These are phyloP conservation scores for Zygoascus bituminiphila DNA, from an alignment of 805 yeast species.

Conservation along the genomic window DNA sequence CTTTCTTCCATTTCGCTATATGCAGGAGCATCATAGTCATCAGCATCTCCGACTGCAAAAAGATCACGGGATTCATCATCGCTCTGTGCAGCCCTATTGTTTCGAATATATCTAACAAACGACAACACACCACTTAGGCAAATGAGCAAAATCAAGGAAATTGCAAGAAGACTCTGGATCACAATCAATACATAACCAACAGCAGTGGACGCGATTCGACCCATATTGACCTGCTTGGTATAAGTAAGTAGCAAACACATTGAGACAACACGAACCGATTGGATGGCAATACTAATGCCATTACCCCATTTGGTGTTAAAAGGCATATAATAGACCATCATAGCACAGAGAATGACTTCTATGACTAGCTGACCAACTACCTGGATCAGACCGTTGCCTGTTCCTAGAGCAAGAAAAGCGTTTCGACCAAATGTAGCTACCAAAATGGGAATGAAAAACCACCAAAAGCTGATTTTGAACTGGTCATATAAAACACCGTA, in stretches of 20 bases:
- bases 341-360: conserved; percentile 20
- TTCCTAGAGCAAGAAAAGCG: conserved; percentile 28
- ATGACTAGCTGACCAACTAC: conserved; percentile 28
- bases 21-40: background rate
- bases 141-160: conserved; percentile 21
- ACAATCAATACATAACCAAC: conserved; percentile 27
- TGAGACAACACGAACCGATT: conserved; percentile 24
- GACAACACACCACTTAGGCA: conserved; percentile 7
- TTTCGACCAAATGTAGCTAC: conserved; percentile 23
- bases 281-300: conserved; percentile 24
- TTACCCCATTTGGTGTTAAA: conserved; percentile 27
- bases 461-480: conserved; percentile 27
- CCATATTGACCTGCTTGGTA: conserved; percentile 24
- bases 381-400: conserved; percentile 28
- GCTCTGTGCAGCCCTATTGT: background rate
- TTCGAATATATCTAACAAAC: background rate
- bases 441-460: conserved; percentile 25
- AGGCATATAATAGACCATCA: conserved; percentile 20
- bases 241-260: conserved; percentile 24
- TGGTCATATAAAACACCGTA: conserved; percentile 30
- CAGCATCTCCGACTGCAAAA: background rate
- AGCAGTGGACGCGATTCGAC: conserved; percentile 22
- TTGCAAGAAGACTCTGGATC: conserved; percentile 25
- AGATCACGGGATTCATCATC: background rate
- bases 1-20: background rate